Base-by-base conservation (phyloP, 495 filamentous ascomycete species). In the Immersiella caudata region DNA sequence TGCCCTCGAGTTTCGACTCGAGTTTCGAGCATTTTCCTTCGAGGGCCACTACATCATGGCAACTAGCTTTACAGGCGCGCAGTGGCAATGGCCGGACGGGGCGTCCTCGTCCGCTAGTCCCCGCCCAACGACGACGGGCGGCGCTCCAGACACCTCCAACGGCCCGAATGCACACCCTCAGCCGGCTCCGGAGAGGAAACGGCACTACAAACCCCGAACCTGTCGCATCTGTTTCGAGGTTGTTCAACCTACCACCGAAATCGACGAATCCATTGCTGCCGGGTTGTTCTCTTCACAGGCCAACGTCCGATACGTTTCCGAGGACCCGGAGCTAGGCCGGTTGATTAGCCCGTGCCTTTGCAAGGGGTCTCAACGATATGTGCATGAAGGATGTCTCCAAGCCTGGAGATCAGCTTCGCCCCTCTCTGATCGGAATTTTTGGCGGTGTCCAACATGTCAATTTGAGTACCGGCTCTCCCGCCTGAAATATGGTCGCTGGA, bases 211-310 rank as follows among this genome's bases (percentile, higher is more conserved):
- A 26, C 83, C 89, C 25, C 87, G 93, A 54, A 89, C 86, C 63
- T 99, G 95, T 76, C 92, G 95, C 60, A 99, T 99, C 69, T 99
- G 95, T 74, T 82, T 97, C 56, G 95, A 97, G 68, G 88, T 83
- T 1, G 92, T 97, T 26, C 79, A 87, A 36, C 92, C 94, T 2
- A 94, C 92, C 12, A 89, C 89, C 70, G 84, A 93, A 52, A 80
- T 89, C 59, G 83, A 87, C 24, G 78, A 84, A 1, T 86, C 89
- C 21, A 80, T 83, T 67, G 71, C 91, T 16, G 86, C 87, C 0
- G 83, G 84, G 20, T 83, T 94, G 57, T 83, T 94, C 61, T 83
- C 88, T 54, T 79, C 85, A 27, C 71, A 76, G 62, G 81, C 90
- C 18, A 85, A 87, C 61, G 88, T 93, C 49, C 84, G 85, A 63